Evolutionary conservation across 1,284 basidiomycete genomes (phyloP).

Genomic region (Fistulinella cinereoalba): DNA sequence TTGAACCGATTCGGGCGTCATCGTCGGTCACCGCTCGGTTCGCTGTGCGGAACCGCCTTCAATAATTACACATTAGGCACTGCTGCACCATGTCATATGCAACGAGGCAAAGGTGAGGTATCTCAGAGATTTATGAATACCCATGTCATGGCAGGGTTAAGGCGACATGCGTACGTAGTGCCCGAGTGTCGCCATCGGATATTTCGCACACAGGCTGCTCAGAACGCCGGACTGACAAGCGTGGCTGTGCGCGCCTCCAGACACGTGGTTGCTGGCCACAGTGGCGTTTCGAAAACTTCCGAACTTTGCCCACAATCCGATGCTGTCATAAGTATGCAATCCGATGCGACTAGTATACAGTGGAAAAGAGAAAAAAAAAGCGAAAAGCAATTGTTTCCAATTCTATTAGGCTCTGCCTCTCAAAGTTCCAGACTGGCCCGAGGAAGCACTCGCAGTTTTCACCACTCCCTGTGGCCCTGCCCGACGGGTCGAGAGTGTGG

Average conservation of each 20-base stretch:
- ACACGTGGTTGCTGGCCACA: neutral
- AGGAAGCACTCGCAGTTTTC: conserved; percentile 24
- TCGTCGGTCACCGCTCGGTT: conserved; percentile 10
- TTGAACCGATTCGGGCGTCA: neutral
- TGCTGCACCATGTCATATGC: conserved; percentile 9
- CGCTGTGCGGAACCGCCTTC: conserved; percentile 14
- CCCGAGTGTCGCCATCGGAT: neutral
- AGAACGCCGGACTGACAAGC: neutral
- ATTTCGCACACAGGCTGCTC: conserved; percentile 1
- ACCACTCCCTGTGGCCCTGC: conserved; percentile 10
- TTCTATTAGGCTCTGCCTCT: conserved; percentile 13
- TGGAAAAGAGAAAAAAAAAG: conserved; percentile 6
- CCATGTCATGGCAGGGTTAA: neutral
- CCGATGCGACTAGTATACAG: conserved; percentile 26
- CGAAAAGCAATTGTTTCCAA: neutral
- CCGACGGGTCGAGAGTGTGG: conserved; percentile 11
- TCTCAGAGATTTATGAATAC: conserved; percentile 4
- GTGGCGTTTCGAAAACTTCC: neutral
- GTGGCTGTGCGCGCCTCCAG: neutral
- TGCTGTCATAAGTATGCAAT: too few relatives aligned
- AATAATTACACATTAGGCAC: conserved; percentile 7
- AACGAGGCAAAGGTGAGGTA: conserved; percentile 22
- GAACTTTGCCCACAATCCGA: too few relatives aligned
- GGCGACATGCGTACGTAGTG: neutral
- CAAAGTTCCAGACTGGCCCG: conserved; percentile 28